Evolutionary conservation across 352 stramenopile species (phyloP), one percentile per base, ranked within the genome.

Genomic region (Paralagenidium karlingii): DNA sequence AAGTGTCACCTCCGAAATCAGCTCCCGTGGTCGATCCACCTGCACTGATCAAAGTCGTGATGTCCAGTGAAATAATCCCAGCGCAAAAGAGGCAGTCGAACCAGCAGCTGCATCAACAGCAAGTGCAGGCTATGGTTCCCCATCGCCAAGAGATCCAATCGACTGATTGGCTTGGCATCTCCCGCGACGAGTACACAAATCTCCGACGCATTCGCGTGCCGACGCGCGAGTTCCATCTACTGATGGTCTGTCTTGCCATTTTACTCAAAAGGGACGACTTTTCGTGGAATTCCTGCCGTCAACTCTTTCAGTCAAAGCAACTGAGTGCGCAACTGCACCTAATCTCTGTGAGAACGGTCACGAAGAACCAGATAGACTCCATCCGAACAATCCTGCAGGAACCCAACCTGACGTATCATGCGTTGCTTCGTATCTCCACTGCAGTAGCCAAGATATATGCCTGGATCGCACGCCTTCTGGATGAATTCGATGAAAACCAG

Each of bases 241-340:
- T 88, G 3, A 71, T 85, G 51, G 82, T 88, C 63, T 85, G 70
- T 38, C 53, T 88, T 28, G 58, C 78, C n/a, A 48, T 83, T 3
- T 43, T 88, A 16, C 40, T 85, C 6, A 60, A 85, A 13, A 64
- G 57, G 8, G 61, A 57, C 10, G 62, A 71, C 34, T 84, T 77
- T 46, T 77, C 68, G 9, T 84, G 70, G 70, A 50, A 49, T 24
- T 55, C 53, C 13, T 84, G 70, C 44, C 63, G 65, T 13, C 59
- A 82, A 11, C 53, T 81, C 13, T 41, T 85, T 27, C 63, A 82
- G n/a, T n/a, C n/a, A n/a, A n/a, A n/a, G n/a, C n/a, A n/a, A n/a
- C n/a, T n/a, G 66, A 61, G 53, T 24, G 55, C 63, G 24, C 54
- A 46, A 8, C 53, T 85, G 13, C 54, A 53, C 29, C 28, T 18